Evolutionary conservation across 1,284 basidiomycete genomes (phyloP), one percentile per base, ranked within the genome.

Genomic region (Moesziomyces sp.): DNA sequence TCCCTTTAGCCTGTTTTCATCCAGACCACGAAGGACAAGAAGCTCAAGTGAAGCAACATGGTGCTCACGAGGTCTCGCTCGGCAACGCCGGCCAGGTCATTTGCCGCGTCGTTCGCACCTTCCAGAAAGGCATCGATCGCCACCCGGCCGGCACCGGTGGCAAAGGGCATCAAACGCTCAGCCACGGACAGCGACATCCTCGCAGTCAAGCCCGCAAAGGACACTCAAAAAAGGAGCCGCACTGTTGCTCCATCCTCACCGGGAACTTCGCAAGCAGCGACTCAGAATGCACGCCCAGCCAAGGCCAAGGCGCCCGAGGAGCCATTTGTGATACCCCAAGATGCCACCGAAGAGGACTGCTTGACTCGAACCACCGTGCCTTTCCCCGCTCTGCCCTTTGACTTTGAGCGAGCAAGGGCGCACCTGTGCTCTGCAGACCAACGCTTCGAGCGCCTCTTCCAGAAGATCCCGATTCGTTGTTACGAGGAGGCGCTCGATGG

Each of bases 401-500:
- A 89, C 19, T 90, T 93, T 70, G 88, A 89, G 43, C 88, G 89
- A 4, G 93, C 92, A 0, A 91, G 90, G 79, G 68, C 85, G 14
- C 92, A 95, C 80, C 88, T 95, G 23, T 88, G 89, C 54, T 71
- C 82, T 2, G 88, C 87, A 3, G 93, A 95, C 77, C 79, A 86
- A 7, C 89, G 93, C 1, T 96, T 94, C 83, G 85, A 86, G 59
- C 87, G 88, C 30, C 76, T 94, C 4, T 93, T 94, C 80, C 80
- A 85, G 40, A 86, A 87, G 57, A 84, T 92, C 71, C 84, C 85
- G 43, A 93, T 92, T 82, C 89, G 88, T 66, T 92, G 92, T 3
- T 94, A 80, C 56, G 64, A 90, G 79, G 89, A 93, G 79, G 86
- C 78, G 16, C 58, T 60, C 7, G 69, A 81, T 38, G 72, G 78